phyloP scores from a whole-genome alignment of 495 filamentous ascomycete genomes.

The Lophium mytilinum region DNA sequence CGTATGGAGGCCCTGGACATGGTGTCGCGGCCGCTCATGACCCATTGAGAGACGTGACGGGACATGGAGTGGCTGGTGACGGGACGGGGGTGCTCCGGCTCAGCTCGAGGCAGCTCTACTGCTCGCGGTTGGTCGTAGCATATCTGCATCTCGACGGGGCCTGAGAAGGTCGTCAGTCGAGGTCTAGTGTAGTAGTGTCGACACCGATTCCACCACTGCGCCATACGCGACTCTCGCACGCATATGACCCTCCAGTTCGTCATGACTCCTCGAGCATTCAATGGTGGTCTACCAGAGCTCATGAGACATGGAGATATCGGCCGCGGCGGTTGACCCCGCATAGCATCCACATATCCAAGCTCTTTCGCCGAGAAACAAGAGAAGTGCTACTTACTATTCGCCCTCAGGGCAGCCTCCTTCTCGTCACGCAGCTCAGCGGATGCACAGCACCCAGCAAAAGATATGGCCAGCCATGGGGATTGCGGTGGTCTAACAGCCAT shows the following conservation, averaged over 20 bases:
- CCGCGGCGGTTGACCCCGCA: too few relatives aligned
- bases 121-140: conserved; percentile 24
- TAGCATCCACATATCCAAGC: too few relatives aligned
- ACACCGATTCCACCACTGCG: too few relatives aligned
- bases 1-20: conserved; percentile 23
- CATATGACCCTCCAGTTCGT: too few relatives aligned
- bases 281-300: too few relatives aligned
- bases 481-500: conserved; percentile 11
- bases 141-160: conserved; percentile 14
- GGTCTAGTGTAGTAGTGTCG: too few relatives aligned
- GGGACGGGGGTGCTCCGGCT: conserved; percentile 12
- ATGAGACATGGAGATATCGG: too few relatives aligned
- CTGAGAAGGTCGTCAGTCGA: too few relatives aligned
- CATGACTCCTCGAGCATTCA: too few relatives aligned
- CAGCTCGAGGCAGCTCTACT: conserved; percentile 14
- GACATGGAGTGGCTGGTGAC: conserved; percentile 21
- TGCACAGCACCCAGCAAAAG: conserved; percentile 26
- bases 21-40: conserved; percentile 16
- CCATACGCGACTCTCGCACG: too few relatives aligned
- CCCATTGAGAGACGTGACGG: conserved; percentile 23
- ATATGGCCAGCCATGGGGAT: conserved; percentile 26
- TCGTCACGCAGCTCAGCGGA: conserved; percentile 10
- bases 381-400: conserved; percentile 11
- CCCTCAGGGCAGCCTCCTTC: conserved; percentile 4
- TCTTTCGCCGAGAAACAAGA: neutral